Percentiles rank a stretch among this genome's conserved stretches.
Conservation (phyloP, 495 filamentous ascomycete species). For the Daldinia loculata region DNA sequence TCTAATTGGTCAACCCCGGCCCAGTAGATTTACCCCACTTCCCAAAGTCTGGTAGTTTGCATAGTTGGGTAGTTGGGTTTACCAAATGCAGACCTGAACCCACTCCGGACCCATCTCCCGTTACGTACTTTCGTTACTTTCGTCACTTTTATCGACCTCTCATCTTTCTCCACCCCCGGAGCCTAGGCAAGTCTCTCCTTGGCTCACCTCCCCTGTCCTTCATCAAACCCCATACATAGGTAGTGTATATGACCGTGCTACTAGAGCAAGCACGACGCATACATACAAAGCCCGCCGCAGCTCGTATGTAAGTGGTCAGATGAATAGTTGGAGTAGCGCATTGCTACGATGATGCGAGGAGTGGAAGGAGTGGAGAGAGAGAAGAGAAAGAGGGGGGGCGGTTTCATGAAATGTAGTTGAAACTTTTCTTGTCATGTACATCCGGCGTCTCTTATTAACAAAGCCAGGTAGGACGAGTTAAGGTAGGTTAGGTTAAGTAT, state of each 20-base stretch:
- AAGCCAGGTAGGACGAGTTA: slow-evolving; percentile 12
- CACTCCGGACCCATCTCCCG: not conserved
- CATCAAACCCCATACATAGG: slow-evolving; percentile 34
- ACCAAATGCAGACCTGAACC: slow-evolving; percentile 2
- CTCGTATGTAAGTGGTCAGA: slow-evolving; percentile 35
- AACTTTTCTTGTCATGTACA: slow-evolving; percentile 5
- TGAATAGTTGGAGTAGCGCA: slow-evolving; percentile 27
- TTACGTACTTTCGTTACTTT: slow-evolving; percentile 12
- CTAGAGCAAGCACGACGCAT: slow-evolving; percentile 31
- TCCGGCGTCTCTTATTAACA: slow-evolving; percentile 10
- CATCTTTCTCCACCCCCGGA: slow-evolving; percentile 17
- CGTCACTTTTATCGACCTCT: not conserved
- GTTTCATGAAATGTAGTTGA: slow-evolving; percentile 14
- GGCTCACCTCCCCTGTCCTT: slow-evolving; percentile 34
- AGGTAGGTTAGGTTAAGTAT: slow-evolving; percentile 25
- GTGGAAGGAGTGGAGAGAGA: too few relatives aligned
- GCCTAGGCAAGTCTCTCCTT: slow-evolving; percentile 30
- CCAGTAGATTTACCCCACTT: slow-evolving; percentile 34
- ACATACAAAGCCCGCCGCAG: slow-evolving; percentile 4
- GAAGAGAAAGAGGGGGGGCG: not conserved
- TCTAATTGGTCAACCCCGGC: slow-evolving; percentile 28
- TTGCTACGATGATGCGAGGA: slow-evolving; percentile 1
- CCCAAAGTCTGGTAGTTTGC: slow-evolving; percentile 11
- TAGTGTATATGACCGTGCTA: slow-evolving; percentile 8
- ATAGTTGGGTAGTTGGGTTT: not conserved